These are phyloP conservation scores for Dryas alaskensis DNA, from an alignment of 306 rosid species.

Conservation along the genomic window DNA sequence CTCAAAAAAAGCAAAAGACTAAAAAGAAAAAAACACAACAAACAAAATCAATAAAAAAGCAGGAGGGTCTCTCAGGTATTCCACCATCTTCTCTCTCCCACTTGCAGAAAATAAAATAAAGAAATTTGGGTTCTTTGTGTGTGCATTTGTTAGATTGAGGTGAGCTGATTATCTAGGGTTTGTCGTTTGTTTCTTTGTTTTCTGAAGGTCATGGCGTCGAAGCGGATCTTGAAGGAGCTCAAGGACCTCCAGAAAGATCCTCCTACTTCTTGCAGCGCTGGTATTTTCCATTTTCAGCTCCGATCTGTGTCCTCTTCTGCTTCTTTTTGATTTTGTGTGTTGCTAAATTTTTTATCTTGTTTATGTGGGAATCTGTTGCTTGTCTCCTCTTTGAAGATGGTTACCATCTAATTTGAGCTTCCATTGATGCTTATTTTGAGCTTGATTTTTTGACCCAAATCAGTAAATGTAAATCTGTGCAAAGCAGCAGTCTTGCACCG, in stretches of 20 bases:
- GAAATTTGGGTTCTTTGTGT: not conserved
- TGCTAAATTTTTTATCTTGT: not conserved
- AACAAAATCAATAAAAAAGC: not conserved
- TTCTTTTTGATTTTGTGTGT: not conserved
- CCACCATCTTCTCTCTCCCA: not conserved
- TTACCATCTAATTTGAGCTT: not conserved
- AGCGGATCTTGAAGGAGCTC: constrained; percentile 67
- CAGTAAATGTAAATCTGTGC: not conserved
- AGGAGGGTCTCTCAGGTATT: constrained; percentile 19
- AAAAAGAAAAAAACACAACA: not conserved
- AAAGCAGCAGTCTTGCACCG: constrained; percentile 3
- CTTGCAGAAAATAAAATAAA: not conserved
- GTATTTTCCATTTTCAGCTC: constrained; percentile 15
- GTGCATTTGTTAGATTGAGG: not conserved
- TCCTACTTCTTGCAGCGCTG: constrained; percentile 83
- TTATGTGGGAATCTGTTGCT: not conserved
- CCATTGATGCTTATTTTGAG: not conserved
- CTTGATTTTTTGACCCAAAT: not conserved
- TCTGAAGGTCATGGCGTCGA: constrained; percentile 53
- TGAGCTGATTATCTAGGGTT: constrained; percentile 11
- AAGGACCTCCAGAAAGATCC: constrained; percentile 73
- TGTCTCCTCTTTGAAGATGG: not conserved
- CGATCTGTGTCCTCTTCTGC: not conserved
- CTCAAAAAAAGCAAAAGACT: not conserved
- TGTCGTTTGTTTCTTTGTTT: not conserved